Evolutionary conservation across 2,329 filamentous ascomycete genomes (phyloP).

Genomic region (Hymenoscyphus infarciens): DNA sequence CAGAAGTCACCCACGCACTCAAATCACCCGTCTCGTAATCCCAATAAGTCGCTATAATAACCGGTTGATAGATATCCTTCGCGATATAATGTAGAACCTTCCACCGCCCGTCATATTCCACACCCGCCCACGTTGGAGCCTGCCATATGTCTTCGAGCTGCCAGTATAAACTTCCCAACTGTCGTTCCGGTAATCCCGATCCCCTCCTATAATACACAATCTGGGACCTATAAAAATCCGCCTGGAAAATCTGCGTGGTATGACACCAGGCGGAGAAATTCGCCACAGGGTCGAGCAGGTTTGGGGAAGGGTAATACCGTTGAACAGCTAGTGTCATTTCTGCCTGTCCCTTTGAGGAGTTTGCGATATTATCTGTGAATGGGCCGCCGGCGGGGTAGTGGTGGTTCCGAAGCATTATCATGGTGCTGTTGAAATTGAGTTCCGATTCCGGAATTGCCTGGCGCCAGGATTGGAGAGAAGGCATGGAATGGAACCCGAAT

Average conservation of each 20-base stretch:
- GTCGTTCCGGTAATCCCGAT: constrained; percentile 52
- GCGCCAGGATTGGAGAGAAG: constrained; percentile 54
- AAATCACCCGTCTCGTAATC: constrained; percentile 48
- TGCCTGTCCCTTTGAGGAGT: constrained; percentile 44
- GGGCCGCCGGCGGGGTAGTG: constrained; percentile 52
- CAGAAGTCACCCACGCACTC: constrained; percentile 53
- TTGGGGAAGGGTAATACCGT: constrained; percentile 53
- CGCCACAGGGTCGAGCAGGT: constrained; percentile 48
- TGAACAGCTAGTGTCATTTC: constrained; percentile 58
- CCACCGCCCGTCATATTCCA: constrained; percentile 61
- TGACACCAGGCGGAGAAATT: constrained; percentile 62
- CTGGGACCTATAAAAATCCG: constrained; percentile 57
- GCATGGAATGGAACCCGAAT: constrained; percentile 63
- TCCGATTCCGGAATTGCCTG: constrained; percentile 49
- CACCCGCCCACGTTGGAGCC: constrained; percentile 59
- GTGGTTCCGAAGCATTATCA: constrained; percentile 54
- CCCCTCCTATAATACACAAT: constrained; percentile 61
- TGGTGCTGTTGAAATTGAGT: constrained; percentile 54
- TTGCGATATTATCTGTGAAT: constrained; percentile 44
- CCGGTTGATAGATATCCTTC: constrained; percentile 53
- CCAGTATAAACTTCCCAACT: constrained; percentile 61
- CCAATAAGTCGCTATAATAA: constrained; percentile 58
- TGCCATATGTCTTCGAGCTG: constrained; percentile 64
- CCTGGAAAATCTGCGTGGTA: constrained; percentile 61
- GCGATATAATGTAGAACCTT: constrained; percentile 58